These are phyloP conservation scores for Trichoderma gamsii DNA, from an alignment of 495 filamentous ascomycete species.

Conservation along the genomic window DNA sequence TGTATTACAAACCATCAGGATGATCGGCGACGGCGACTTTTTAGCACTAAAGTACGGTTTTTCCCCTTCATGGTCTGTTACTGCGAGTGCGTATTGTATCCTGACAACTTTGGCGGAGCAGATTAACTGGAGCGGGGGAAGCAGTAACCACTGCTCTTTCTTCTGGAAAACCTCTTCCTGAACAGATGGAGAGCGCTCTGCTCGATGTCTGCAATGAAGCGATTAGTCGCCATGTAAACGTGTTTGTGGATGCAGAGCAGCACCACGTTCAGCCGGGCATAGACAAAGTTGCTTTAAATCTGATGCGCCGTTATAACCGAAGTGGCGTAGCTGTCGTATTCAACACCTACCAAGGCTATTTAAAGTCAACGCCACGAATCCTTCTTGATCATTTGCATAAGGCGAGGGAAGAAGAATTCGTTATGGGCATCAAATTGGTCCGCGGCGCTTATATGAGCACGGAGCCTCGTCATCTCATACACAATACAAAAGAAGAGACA, in stretches of 20 bases:
- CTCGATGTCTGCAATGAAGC: slow-evolving; percentile 71
- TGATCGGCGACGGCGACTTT: slow-evolving; percentile 71
- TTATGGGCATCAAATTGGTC: slow-evolving; percentile 83
- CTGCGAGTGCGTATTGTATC: slow-evolving; percentile 18
- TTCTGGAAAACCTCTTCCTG: slow-evolving; percentile 49
- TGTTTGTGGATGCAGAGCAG: slow-evolving; percentile 89
- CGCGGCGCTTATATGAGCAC: slow-evolving; percentile 81
- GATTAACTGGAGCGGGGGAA: slow-evolving; percentile 77
- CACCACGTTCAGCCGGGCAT: slow-evolving; percentile 73
- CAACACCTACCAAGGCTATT: slow-evolving; percentile 77
- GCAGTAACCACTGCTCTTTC: slow-evolving; percentile 62
- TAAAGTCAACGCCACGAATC: slow-evolving; percentile 60
- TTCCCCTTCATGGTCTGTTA: background rate
- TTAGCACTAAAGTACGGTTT: slow-evolving; percentile 69
- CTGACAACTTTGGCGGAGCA: slow-evolving; percentile 23
- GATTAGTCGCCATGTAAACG: slow-evolving; percentile 55
- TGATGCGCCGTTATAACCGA: slow-evolving; percentile 73
- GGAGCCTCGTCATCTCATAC: slow-evolving; percentile 73
- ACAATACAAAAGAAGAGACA: slow-evolving; percentile 74
- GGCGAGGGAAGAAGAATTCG: slow-evolving; percentile 63
- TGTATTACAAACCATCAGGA: slow-evolving; percentile 68
- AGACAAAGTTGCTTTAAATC: slow-evolving; percentile 72
- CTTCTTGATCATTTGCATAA: slow-evolving; percentile 60
- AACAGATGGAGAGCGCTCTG: slow-evolving; percentile 61
- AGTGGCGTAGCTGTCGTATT: slow-evolving; percentile 46